A percentile compares a stretch with the other conserved stretches of the same genome.
Evolutionary conservation across 495 filamentous ascomycete genomes (phyloP).

Genomic region (Mycothermus thermophilus): DNA sequence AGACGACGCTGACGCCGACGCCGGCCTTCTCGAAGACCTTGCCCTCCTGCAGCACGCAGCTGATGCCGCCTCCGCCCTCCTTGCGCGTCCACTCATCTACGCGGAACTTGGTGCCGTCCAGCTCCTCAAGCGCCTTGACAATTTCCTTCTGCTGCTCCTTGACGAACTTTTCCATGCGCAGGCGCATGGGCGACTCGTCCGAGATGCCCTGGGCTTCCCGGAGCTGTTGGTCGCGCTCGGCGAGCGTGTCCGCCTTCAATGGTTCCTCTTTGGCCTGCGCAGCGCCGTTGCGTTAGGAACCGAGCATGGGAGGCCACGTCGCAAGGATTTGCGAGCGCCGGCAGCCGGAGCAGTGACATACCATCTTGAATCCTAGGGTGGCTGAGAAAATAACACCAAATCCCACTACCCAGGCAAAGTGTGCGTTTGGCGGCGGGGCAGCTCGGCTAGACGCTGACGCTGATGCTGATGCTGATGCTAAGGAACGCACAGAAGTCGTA

Average conservation of each 20-base stretch:
- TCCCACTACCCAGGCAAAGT: constrained; percentile 14
- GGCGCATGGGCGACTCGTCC: constrained; percentile 78
- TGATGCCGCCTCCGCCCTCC: constrained; percentile 68
- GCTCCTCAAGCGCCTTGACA: constrained; percentile 58
- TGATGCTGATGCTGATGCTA: no score
- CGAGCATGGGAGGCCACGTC: no score
- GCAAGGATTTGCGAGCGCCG: not conserved
- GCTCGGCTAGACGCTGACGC: constrained; percentile 1
- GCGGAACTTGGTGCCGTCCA: constrained; percentile 71
- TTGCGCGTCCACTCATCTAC: constrained; percentile 79
- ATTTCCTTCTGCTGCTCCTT: constrained; percentile 83
- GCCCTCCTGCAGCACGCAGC: constrained; percentile 88
- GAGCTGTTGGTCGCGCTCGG: constrained; percentile 52
- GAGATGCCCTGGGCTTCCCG: constrained; percentile 54
- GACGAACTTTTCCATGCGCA: constrained; percentile 93
- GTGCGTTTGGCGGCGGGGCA: constrained; percentile 5
- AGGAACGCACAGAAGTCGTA: no score
- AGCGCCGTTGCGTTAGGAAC: not conserved
- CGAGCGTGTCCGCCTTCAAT: constrained; percentile 42
- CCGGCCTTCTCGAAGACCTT: constrained; percentile 98
- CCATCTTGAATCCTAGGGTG: constrained; percentile 21
- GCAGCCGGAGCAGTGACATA: constrained; percentile 5
- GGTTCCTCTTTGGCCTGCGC: constrained; percentile 25
- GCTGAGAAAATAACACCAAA: constrained; percentile 13
- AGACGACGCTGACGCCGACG: constrained; percentile 88